Evolutionary conservation across 2,329 filamentous ascomycete genomes (phyloP).

Genomic region (Penicillium sp.): DNA sequence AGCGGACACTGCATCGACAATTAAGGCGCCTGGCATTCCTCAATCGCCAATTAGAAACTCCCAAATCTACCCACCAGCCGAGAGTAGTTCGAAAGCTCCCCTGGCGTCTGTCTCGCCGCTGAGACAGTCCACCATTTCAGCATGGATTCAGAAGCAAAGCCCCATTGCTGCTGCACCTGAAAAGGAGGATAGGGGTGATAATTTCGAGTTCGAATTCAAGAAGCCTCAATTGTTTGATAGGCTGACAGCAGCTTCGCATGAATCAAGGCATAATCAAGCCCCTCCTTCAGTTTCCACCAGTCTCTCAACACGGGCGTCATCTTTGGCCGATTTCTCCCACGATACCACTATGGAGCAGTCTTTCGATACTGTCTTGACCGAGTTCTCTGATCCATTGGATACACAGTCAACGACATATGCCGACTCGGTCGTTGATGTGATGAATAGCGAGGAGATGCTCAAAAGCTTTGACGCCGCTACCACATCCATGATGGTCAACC

Average conservation of each 20-base stretch:
- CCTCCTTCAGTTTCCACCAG: slow-evolving; percentile 19
- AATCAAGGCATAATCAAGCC: slow-evolving; percentile 13
- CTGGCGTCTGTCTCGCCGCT: neutral
- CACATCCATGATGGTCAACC: slow-evolving; percentile 3
- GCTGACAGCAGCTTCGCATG: slow-evolving; percentile 17
- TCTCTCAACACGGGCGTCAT: slow-evolving; percentile 26
- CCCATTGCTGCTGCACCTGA: neutral
- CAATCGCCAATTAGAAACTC: neutral
- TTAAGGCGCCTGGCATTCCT: neutral
- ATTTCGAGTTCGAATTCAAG: neutral
- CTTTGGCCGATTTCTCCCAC: slow-evolving; percentile 19
- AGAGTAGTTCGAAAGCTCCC: neutral
- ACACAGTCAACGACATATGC: slow-evolving; percentile 27
- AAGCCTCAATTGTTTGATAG: slow-evolving; percentile 15
- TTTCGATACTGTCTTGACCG: slow-evolving; percentile 34
- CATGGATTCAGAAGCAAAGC: neutral
- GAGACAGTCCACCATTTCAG: neutral
- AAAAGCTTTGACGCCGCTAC: slow-evolving; percentile 10
- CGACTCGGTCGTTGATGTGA: slow-evolving; percentile 27
- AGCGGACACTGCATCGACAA: neutral
- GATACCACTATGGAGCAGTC: slow-evolving; percentile 20
- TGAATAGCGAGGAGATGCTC: slow-evolving; percentile 21
- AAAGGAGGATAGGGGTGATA: neutral
- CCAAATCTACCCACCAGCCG: neutral
- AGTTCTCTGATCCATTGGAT: slow-evolving; percentile 29